Evolutionary conservation across 352 stramenopile genomes (phyloP).

Genomic region (Phytophthora sojae): DNA sequence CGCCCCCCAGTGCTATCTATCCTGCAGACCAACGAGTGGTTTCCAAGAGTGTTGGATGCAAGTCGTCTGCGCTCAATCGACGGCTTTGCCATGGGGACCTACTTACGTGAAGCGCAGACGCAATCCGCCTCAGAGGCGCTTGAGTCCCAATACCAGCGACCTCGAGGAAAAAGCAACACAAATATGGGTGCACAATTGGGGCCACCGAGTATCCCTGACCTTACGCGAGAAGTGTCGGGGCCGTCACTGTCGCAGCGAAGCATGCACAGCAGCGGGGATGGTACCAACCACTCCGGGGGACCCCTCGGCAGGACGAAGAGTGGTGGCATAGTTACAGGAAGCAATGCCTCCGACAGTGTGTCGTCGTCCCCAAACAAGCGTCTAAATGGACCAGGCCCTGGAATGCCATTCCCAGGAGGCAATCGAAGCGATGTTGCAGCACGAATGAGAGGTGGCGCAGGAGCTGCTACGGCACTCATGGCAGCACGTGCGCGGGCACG

Average conservation of each 20-base stretch:
- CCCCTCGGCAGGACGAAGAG: conserved; percentile 28
- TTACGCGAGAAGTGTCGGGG: conserved; percentile 56
- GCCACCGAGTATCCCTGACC: conserved; percentile 43
- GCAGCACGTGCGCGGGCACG: conserved; percentile 73
- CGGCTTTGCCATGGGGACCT: conserved; percentile 55
- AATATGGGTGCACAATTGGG: conserved; percentile 32
- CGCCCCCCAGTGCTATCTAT: conserved; percentile 52
- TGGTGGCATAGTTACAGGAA: conserved; percentile 40
- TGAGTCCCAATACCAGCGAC: conserved; percentile 41
- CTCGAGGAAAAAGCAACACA: conserved; percentile 48
- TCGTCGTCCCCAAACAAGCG: conserved; percentile 67
- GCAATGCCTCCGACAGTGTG: conserved; percentile 44
- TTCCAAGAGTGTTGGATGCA: conserved; percentile 58
- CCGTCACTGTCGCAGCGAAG: conserved; percentile 60
- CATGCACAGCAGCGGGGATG: conserved; percentile 35
- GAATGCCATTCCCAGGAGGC: conserved; percentile 29
- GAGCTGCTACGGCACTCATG: conserved; percentile 75
- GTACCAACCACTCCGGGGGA: conserved; percentile 9
- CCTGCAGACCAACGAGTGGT: conserved; percentile 48
- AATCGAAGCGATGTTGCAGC: conserved; percentile 26
- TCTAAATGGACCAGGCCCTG: conserved; percentile 27
- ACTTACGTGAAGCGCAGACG: conserved; percentile 67
- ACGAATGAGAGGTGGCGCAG: conserved; percentile 56
- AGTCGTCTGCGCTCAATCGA: conserved; percentile 55
- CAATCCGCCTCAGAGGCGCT: conserved; percentile 36